These are phyloP conservation scores for Microsporum ferrugineum DNA, from an alignment of 2,329 filamentous ascomycete genomes.

Conservation along the genomic window DNA sequence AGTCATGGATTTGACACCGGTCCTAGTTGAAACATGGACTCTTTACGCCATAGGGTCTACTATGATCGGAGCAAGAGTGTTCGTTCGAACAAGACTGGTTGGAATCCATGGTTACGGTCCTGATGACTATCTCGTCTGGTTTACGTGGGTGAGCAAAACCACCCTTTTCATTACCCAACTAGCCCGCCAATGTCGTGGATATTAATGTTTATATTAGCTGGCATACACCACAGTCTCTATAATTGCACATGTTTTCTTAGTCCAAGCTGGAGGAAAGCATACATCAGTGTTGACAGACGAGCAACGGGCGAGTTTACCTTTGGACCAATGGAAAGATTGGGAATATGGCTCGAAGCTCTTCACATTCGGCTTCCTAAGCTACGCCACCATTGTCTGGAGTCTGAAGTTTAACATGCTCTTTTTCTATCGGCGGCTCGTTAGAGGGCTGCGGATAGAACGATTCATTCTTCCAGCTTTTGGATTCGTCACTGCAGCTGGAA, in stretches of 20 bases:
- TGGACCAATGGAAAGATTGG: slow-evolving; percentile 20
- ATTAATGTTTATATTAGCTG: not conserved
- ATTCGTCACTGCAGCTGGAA: slow-evolving; percentile 19
- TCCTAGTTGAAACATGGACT: slow-evolving; percentile 28
- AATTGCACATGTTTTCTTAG: slow-evolving; percentile 20
- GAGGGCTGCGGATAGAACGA: slow-evolving; percentile 26
- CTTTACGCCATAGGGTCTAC: slow-evolving; percentile 26
- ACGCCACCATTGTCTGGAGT: slow-evolving; percentile 30
- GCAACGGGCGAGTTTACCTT: slow-evolving; percentile 23
- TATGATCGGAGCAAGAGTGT: slow-evolving; percentile 24
- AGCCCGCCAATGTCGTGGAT: not conserved
- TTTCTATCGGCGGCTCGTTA: slow-evolving; percentile 30
- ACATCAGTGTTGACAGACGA: slow-evolving; percentile 15
- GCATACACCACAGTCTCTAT: slow-evolving; percentile 17
- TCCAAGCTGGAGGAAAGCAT: slow-evolving; percentile 24
- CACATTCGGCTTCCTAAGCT: slow-evolving; percentile 25
- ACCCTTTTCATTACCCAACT: not conserved
- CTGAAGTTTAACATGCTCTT: slow-evolving; percentile 36
- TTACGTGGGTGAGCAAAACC: slow-evolving; percentile 19
- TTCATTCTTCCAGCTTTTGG: slow-evolving; percentile 28
- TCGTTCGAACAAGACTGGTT: slow-evolving; percentile 26
- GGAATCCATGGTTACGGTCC: slow-evolving; percentile 23
- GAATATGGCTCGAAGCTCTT: slow-evolving; percentile 29
- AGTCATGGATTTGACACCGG: slow-evolving; percentile 3
- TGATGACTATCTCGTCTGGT: slow-evolving; percentile 27